Base-by-base conservation (phyloP, 768 basidiomycete species). In the Auricularia cornea region DNA sequence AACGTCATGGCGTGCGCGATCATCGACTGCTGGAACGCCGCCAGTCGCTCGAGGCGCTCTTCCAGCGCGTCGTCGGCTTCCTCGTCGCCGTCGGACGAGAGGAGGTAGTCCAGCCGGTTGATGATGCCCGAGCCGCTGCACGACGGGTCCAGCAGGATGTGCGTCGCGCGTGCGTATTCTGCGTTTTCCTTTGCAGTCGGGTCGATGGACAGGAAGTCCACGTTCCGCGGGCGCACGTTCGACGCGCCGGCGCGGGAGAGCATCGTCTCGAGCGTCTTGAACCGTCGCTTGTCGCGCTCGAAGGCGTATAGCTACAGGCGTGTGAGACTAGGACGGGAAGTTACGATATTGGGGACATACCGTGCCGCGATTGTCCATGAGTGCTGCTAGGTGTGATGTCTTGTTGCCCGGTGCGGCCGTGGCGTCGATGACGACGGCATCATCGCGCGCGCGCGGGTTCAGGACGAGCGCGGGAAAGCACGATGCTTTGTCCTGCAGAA, bases 331-430 rank as follows among this genome's bases (percentile, higher is more conserved):
- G 59, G 3, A n/a, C 29, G 2, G 30, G 10, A 6, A 8, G 3
- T 3, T 8, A 16, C 51, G 11, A 23, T 29, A 38, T 60, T 35
- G 26, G 51, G 64, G 29, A 67, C 79, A 65, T 61, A 93, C 95
- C 75, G 86, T 90, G 69, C 94, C 92, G 72, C 83, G 82, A 67
- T 88, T 88, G 20, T 78, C 72, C 90, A 98, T 92, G 52, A 98
- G 77, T 28, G 94, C 92, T 67, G 91, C 90, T 28, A 98, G 75
- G 74, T 96, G 93, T 8, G 94, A 90, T 2, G 97, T 98, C 77
- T 99, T 99, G 77, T 99, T 99, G 0, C 97, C 97, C 0, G 97
- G 97, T 1, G 97, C 97, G 44, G 94, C 90, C 12, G 94, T 98
- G 14, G 93, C 94, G 73, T 98, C 96, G 44, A 98, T 89, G 32